phyloP scores from a whole-genome alignment of 2,329 filamentous ascomycete species.

The Botrytis porri region DNA sequence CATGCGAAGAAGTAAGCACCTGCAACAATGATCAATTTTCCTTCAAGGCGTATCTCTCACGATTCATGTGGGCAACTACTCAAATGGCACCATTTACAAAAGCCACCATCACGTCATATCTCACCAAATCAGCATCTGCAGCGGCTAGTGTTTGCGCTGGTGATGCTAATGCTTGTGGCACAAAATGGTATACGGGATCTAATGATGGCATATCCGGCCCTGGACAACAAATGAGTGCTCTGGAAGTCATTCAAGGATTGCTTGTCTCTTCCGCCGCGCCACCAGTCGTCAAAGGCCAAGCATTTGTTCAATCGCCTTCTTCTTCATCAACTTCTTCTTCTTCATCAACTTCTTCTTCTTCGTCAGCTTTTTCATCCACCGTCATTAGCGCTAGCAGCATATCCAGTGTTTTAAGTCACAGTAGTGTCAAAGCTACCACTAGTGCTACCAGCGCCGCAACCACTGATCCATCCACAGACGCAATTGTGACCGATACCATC shows the following conservation, averaged over 20 bases:
- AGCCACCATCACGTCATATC: slow-evolving; percentile 46
- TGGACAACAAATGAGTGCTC: slow-evolving; percentile 63
- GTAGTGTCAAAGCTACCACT: background rate
- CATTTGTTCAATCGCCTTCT: slow-evolving; percentile 20
- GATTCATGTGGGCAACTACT: slow-evolving; percentile 60
- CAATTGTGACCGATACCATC: background rate
- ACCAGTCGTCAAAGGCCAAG: slow-evolving; percentile 19
- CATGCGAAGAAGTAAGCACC: slow-evolving; percentile 56
- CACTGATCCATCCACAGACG: background rate
- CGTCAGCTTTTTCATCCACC: background rate
- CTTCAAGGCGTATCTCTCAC: slow-evolving; percentile 66
- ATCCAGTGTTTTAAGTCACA: background rate
- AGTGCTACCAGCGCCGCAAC: background rate
- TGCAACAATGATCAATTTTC: slow-evolving; percentile 65
- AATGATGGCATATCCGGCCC: slow-evolving; percentile 56
- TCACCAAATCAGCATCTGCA: slow-evolving; percentile 52
- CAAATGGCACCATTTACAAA: slow-evolving; percentile 55
- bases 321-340: background rate
- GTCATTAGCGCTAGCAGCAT: background rate
- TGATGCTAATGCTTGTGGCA: slow-evolving; percentile 53
- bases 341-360: background rate
- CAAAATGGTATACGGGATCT: slow-evolving; percentile 56
- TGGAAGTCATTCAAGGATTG: slow-evolving; percentile 61
- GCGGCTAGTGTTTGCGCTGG: slow-evolving; percentile 58
- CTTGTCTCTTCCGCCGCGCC: slow-evolving; percentile 43